Evolutionary conservation across 495 filamentous ascomycete genomes (phyloP).

Genomic region (Daldinia loculata): DNA sequence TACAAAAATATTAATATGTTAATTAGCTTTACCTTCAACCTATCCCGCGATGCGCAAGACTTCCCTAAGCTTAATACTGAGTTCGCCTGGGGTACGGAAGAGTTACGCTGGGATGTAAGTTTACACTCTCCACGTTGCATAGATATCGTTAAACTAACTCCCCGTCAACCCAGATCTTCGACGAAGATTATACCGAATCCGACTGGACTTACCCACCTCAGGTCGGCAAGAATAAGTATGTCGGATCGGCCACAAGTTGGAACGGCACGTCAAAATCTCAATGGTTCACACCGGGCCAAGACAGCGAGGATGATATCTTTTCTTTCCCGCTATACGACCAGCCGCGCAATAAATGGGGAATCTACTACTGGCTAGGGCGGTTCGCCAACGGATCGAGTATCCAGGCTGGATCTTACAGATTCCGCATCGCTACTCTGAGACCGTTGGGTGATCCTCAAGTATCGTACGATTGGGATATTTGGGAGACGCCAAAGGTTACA

Average conservation of each 20-base stretch:
- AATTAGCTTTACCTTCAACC: conserved; percentile 35
- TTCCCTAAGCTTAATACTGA: conserved; percentile 28
- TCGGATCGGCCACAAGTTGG: not conserved
- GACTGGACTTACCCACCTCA: conserved; percentile 47
- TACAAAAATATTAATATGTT: not conserved
- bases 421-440: not conserved
- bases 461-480: not conserved
- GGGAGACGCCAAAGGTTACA: not conserved
- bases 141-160: not conserved
- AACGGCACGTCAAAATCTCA: not conserved
- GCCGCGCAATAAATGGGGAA: not conserved
- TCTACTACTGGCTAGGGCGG: not conserved
- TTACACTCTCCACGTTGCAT: not conserved
- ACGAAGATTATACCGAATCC: conserved; percentile 35
- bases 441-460: not conserved
- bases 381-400: not conserved
- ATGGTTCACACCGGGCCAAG: not conserved
- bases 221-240: conserved; percentile 39
- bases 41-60: conserved; percentile 32
- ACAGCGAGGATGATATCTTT: not conserved
- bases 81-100: conserved; percentile 44
- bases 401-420: not conserved
- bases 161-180: conserved; percentile 12
- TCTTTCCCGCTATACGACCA: not conserved
- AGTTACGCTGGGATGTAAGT: conserved; percentile 46